Evolutionary conservation across 176 grass and related monocot species (phyloP), one percentile per base, ranked within the genome.

Genomic region (Ensete glaucum): DNA sequence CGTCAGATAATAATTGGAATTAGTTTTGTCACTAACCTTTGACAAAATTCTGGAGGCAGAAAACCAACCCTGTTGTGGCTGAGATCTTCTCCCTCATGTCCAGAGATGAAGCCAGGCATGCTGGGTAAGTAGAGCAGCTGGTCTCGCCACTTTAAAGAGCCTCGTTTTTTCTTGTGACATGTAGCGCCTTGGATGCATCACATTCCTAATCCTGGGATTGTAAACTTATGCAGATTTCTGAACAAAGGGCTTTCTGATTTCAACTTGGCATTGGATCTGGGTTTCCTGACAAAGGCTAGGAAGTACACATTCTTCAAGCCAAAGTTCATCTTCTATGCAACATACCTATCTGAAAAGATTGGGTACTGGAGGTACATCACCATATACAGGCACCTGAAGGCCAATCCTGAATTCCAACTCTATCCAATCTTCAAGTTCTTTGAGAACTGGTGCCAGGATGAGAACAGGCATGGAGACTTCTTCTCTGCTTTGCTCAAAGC

Each of bases 61-160:
- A 99, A 94, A 99, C 90, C 27, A 99, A 99, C 81, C 90, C 95
- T 50, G 88, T 99, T 24, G 90, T 99, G 57, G 95, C 90, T 23
- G 95, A 99, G 50, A 99, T 94, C 49, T 99, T 99, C 81, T 99
- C 95, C 49, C 95, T 99, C 78, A 99, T 99, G 95, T 99, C 90
- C 74, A 88, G 95, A 77, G 95, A 99, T 67, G 90, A 99, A 92
- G 90, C 95, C 68, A 82, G 95, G 75, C 95, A 99, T 78, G 95
- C 95, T 69, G 95, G 95, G 95, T 99, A 82, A 69, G 86, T 78
- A 66, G 43, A 51, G 52, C 62, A 69, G 21, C 57, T 54, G 16
- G 26, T 69, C 7, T 13, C 21, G 4, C 34, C 5, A 43, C 34
- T 43, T 6, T 43, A 43, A 43, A 43, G 34, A 6, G 34, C 34